Percentiles rank a stretch among this genome's conserved stretches.
Conservation (phyloP, 108 stramenopile species). For the Cyclostephanos invisitatus region DNA sequence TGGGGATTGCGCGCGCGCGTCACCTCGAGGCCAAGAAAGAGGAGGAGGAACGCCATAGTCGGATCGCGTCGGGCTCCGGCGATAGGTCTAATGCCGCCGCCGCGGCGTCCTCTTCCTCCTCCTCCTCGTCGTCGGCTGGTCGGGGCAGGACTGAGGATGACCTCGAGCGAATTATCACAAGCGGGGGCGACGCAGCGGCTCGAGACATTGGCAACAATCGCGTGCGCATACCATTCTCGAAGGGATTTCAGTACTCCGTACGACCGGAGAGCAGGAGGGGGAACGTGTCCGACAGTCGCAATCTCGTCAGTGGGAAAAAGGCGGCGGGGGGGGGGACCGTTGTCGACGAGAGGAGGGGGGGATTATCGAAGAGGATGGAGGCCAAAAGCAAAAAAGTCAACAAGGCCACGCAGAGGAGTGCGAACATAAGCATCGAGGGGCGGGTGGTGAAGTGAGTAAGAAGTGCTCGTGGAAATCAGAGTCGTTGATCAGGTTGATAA, state of each 20-base stretch:
- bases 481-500: too few relatives aligned
- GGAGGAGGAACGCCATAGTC: conserved; percentile 4
- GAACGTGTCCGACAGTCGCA: conserved; percentile 52
- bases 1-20: conserved; percentile 46
- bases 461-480: too few relatives aligned
- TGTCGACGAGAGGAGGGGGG: conserved; percentile 57
- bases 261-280: conserved; percentile 62
- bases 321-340: conserved; percentile 34
- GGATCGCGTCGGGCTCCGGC: background rate
- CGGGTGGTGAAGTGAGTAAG: conserved; percentile 56
- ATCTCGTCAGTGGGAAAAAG: conserved; percentile 59
- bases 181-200: background rate
- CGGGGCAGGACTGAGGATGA: conserved; percentile 42
- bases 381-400: conserved; percentile 70
- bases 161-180: conserved; percentile 40
- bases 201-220: conserved; percentile 67
- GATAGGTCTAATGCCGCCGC: too few relatives aligned
- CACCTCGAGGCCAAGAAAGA: conserved; percentile 22
- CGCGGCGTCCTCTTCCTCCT: background rate
- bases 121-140: background rate
- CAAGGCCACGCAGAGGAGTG: conserved; percentile 77
- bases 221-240: conserved; percentile 82
- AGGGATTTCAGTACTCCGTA: conserved; percentile 83
- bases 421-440: conserved; percentile 87
- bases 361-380: conserved; percentile 71